Evolutionary conservation across 768 basidiomycete species (phyloP), one percentile per base, ranked within the genome.

Genomic region (Suillus americanus): DNA sequence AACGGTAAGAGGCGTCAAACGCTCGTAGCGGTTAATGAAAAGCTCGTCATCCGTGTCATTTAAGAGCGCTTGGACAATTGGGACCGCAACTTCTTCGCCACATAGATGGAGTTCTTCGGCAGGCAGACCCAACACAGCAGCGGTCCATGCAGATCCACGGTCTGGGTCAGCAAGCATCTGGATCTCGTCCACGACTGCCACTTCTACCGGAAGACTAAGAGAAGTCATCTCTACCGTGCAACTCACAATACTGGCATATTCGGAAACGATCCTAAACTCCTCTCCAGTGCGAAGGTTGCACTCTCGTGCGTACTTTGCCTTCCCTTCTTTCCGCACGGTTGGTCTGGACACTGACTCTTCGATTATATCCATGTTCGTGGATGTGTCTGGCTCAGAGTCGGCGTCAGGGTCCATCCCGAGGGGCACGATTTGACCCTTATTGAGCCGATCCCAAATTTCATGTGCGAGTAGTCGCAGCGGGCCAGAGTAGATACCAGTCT

Each of bases 111-210:
- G 71, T 72, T 98, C 96, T 33, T 82, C 80, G 2, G 95, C 95
- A 62, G 82, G 77, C 1, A 89, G 57, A 3, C 93, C 92, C 23
- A 97, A 76, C 2, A 99, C 83, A 0, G 95, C 95, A 14, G 74
- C 71, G 10, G 92, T 91, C 97, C 97, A 99, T 0, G 86, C 86
- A 30, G 78, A 80, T 0, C 97, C 97, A 18, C 97, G 87, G 3
- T 87, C 79, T 0, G 81, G 76, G 74, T 98, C 94, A 0, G 85
- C 85, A 20, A 99, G 86, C 91, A 99, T 91, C 79, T 99, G 97
- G 56, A 99, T 98, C 79, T 99, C 97, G 74, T 98, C 97, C 53
- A 99, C 82, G 54, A 99, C 95, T 0, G 89, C 95, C 28, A 99
- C 94, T 60, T 97, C 94, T 62, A 79, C 80, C 4, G 65, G 65